These are phyloP conservation scores for Lasiosphaeriaceae sp. DNA, from an alignment of 495 filamentous ascomycete genomes.

Conservation along the genomic window DNA sequence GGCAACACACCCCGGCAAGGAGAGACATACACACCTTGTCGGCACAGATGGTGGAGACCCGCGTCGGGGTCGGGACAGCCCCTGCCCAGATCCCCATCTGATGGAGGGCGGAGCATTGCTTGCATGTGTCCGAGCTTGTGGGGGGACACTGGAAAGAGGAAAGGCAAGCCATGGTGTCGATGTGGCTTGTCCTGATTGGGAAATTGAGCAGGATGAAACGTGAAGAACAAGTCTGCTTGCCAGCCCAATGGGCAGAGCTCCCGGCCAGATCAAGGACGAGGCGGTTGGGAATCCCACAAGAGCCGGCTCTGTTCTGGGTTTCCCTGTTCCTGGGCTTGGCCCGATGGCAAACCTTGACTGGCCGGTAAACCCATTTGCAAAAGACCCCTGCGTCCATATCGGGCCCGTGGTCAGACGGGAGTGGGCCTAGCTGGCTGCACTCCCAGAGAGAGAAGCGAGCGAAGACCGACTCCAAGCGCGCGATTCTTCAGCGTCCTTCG, in stretches of 20 bases:
- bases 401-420: not conserved
- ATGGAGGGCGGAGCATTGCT: not conserved
- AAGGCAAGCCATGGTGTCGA: not conserved
- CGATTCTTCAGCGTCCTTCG: not conserved
- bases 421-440: not conserved
- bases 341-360: not conserved
- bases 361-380: not conserved
- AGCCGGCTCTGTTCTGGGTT: not conserved
- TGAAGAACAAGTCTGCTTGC: not conserved
- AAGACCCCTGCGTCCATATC: not conserved
- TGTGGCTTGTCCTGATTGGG: constrained; percentile 19
- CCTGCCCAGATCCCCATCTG: constrained; percentile 3
- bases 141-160: not conserved
- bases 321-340: not conserved
- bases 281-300: not conserved
- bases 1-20: constrained; percentile 5
- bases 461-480: not conserved
- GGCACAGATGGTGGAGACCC: constrained; percentile 8
- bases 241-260: constrained; percentile 6
- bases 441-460: not conserved
- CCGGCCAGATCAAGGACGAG: not conserved
- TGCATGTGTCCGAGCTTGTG: constrained; percentile 1
- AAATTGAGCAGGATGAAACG: constrained; percentile 18
- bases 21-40: not conserved
- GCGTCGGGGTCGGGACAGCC: constrained; percentile 3